phyloP scores from a whole-genome alignment of 2,329 filamentous ascomycete genomes.

The Aphanoascus verrucosus region DNA sequence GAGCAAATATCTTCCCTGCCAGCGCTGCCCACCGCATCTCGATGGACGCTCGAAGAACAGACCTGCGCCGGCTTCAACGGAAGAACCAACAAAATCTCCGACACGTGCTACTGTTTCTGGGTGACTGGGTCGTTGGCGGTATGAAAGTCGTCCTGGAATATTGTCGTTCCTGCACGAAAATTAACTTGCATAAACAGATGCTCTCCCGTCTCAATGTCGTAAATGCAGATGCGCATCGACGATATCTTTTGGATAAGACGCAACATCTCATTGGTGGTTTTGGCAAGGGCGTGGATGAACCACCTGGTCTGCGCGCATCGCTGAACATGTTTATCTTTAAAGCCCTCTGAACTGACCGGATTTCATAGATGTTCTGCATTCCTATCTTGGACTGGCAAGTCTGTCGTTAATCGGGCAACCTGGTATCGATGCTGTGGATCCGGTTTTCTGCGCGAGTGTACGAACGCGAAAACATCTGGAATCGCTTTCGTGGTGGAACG shows the following conservation, averaged over 20 bases:
- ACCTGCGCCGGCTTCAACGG: conserved; percentile 72
- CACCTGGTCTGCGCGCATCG: conserved; percentile 45
- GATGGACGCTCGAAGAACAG: conserved; percentile 23
- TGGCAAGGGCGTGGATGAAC: conserved; percentile 57
- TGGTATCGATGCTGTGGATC: conserved; percentile 60
- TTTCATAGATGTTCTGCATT: conserved; percentile 63
- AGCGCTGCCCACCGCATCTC: conserved; percentile 16
- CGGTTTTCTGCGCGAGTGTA: conserved; percentile 62
- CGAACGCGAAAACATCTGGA: conserved; percentile 33
- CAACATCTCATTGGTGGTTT: conserved; percentile 80
- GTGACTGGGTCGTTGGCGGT: conserved; percentile 54
- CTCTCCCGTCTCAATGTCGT: conserved; percentile 50
- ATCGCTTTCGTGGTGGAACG: conserved; percentile 32
- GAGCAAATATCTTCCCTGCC: conserved; percentile 24
- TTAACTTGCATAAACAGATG: conserved; percentile 38
- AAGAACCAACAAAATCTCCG: conserved; percentile 77
- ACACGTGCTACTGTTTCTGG: conserved; percentile 97
- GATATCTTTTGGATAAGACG: conserved; percentile 72
- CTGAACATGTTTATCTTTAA: conserved; percentile 32
- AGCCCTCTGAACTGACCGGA: conserved; percentile 27
- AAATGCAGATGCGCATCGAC: conserved; percentile 50
- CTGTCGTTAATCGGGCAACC: conserved; percentile 62
- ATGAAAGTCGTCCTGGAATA: conserved; percentile 16
- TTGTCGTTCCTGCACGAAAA: not conserved
- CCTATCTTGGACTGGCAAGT: conserved; percentile 74